These are phyloP conservation scores for Spathaspora arborariae DNA, from an alignment of 805 yeast genomes.

Conservation along the genomic window DNA sequence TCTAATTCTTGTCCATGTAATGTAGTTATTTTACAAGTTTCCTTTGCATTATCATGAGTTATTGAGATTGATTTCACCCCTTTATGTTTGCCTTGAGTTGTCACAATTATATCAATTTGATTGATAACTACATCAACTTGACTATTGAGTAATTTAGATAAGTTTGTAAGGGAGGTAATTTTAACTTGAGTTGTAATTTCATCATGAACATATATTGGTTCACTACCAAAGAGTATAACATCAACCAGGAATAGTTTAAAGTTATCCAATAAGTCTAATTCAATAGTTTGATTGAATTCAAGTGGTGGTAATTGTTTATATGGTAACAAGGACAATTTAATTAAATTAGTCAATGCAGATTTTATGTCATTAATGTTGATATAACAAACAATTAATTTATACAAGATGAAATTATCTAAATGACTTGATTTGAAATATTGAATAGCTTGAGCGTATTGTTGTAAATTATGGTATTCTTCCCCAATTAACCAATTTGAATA, in stretches of 20 bases:
- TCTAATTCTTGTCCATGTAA: slow-evolving; percentile 4
- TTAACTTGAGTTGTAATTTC: neutral
- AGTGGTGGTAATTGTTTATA: neutral
- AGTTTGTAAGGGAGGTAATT: neutral
- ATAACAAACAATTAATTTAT: slow-evolving; percentile 3
- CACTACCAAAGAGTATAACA: neutral
- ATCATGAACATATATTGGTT: neutral
- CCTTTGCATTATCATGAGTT: slow-evolving; percentile 2
- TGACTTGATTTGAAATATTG: slow-evolving; percentile 1
- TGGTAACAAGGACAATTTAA: neutral
- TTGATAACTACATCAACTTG: slow-evolving; percentile 9
- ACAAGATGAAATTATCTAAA: neutral
- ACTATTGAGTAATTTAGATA: neutral
- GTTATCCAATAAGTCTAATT: neutral
- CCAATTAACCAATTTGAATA: slow-evolving; percentile 50
- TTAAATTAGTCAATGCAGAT: neutral
- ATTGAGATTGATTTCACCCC: slow-evolving; percentile 5
- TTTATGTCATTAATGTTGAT: neutral
- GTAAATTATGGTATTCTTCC: slow-evolving; percentile 34
- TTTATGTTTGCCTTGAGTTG: neutral
- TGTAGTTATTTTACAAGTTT: neutral
- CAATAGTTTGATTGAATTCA: neutral
- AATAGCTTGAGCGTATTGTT: slow-evolving; percentile 15
- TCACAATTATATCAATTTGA: slow-evolving; percentile 8
- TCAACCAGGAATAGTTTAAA: neutral